Conservation (phyloP, 306 rosid genomes). For the Cucumis sativus region DNA sequence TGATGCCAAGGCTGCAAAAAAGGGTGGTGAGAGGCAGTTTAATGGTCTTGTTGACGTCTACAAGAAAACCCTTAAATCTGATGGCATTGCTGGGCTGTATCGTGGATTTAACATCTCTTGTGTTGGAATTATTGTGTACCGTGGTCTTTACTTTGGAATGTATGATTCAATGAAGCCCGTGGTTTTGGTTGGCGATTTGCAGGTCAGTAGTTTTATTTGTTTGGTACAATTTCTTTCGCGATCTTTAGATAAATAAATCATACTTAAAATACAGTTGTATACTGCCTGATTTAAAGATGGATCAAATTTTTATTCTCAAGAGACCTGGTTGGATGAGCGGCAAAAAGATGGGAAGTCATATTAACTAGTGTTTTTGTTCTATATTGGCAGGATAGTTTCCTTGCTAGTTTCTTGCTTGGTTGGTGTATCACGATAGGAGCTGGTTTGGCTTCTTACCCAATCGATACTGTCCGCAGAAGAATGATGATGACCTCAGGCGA, state of each 20-base stretch:
- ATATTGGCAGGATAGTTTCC: slow-evolving; percentile 67
- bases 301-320: neutral
- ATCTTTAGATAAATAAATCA: neutral
- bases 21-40: slow-evolving; percentile 89
- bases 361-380: slow-evolving; percentile 7
- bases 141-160: slow-evolving; percentile 90
- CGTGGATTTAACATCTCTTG: slow-evolving; percentile 76
- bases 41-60: slow-evolving; percentile 77
- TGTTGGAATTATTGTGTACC: slow-evolving; percentile 78
- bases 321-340: neutral
- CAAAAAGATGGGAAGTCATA: neutral
- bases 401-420: slow-evolving; percentile 81
- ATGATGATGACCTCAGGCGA: slow-evolving; percentile 99
- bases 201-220: slow-evolving; percentile 31
- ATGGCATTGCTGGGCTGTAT: slow-evolving; percentile 78
- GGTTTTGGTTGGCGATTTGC: slow-evolving; percentile 53
- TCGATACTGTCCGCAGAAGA: slow-evolving; percentile 82
- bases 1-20: slow-evolving; percentile 68
- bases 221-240: neutral
- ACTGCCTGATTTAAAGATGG: neutral
- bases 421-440: slow-evolving; percentile 88
- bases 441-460: slow-evolving; percentile 76
- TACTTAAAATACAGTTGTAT: neutral
- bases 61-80: slow-evolving; percentile 59
- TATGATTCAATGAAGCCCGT: slow-evolving; percentile 85